Base-by-base conservation (phyloP, 441 rosid species). In the Erysimum cheiri region DNA sequence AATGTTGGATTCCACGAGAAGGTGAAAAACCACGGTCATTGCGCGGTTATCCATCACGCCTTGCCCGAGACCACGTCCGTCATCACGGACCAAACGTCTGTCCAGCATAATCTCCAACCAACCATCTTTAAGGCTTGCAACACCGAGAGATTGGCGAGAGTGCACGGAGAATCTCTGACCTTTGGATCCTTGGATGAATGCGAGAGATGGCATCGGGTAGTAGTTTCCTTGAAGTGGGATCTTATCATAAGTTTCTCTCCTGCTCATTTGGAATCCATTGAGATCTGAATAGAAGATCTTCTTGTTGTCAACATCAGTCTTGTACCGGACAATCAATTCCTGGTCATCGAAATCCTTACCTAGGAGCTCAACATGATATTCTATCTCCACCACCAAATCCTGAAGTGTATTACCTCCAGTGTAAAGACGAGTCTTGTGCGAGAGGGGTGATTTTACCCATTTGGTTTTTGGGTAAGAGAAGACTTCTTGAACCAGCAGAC, bases 31-130 rank as follows among this genome's bases (percentile, higher is more conserved):
- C 26, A 88, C 87, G 47, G 85, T 90, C 87, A 87, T 83, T 22
- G 87, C 89, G n/a, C 88, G 96, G 64, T 95, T 95, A 73, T 92
- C 99, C 85, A 83, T 78, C 74, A 95, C 95, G 19, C 99, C 99
- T 84, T 90, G 98, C 55, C 98, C 98, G n/a, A 95, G 93, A 67
- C 99, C 99, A 74, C 99, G 99, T 5, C 96, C 97, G 56, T 95
- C 99, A 75, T 95, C 99, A 43, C 73, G 85, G 1, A 71, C 72
- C 71, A 95, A 81, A 39, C 99, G 87, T 6, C 99, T 93, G 73
- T 92, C 99, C 64, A 95, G 80, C 98, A 95, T 92, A 69, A 95
- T 87, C 85, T 95, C 99, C 37, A 95, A 68, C 96, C 96, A 92
- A 71, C 98, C 98, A 49, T 84, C 83, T 79, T 81, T 73, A 41